Base-by-base conservation (phyloP, 2,329 filamentous ascomycete species). In the Exophiala phaeomuriformis region DNA sequence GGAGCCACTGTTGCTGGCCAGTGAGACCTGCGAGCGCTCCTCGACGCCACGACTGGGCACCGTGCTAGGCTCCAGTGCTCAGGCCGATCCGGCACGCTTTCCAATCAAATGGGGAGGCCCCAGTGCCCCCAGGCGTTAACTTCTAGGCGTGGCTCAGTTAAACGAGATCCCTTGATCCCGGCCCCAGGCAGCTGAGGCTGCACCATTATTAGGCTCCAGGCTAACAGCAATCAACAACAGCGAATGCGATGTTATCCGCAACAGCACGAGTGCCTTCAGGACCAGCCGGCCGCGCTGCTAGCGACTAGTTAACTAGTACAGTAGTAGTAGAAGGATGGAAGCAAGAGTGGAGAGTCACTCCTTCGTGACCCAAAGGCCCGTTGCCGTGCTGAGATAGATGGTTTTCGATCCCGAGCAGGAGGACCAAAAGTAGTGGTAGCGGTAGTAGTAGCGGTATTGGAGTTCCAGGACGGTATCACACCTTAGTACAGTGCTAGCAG, bases 41-140 rank as follows among this genome's bases (percentile, higher is more conserved):
- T 51, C 33, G 49, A 57, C 55, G 55, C 55, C 55, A 57, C 55
- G 55, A 35, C 47, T 47, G 33, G 52, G 9, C 8, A 31, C 35
- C 33, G 7, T 27, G 31, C 51, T 54, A 57, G 44, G 39, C 47
- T 32, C 36, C 31, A 32, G 49, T 19, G 32, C 49, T 30, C 37
- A 41, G 40, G 44, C 41, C 42, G 42, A 47, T 57, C 55, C 51
- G 51, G 49, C 35, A 28, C 10, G 1, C 10, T 33, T 37, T 46
- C 54, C 54, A 56, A 53, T 46, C 54, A 50, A 56, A 53, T 30
- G 12, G 43, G 30, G 27, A 12, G 8, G 10, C 46, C n/a, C 40
- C 33, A 30, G 30, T 31, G 35, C 6, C 7, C 28, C 27, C 10
- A 5, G 42, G 42, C 30, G 10, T n/a, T 12, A 8, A 28, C 19